phyloP scores from a whole-genome alignment of 495 filamentous ascomycete genomes.

The Physcia stellaris region DNA sequence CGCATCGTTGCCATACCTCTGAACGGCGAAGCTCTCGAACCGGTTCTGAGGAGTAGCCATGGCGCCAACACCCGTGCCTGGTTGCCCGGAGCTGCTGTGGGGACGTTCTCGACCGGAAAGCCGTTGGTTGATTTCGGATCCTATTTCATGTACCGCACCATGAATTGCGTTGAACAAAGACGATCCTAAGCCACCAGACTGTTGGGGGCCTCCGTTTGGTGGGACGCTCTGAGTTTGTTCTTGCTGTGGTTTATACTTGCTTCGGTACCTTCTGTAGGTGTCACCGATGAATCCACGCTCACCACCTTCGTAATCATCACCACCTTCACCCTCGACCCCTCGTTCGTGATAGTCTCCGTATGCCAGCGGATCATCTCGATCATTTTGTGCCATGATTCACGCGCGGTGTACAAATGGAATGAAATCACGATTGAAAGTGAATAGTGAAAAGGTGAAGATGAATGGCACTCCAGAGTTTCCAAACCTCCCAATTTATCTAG shows the following conservation, averaged over 20 bases:
- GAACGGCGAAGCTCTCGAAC: slow-evolving; percentile 71
- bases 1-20: slow-evolving; percentile 45
- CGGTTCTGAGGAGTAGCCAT: slow-evolving; percentile 43
- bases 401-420: too few species aligned
- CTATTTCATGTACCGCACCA: slow-evolving; percentile 34
- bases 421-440: too few species aligned
- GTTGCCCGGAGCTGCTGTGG: slow-evolving; percentile 35
- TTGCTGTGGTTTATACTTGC: slow-evolving; percentile 27
- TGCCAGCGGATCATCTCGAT: slow-evolving; percentile 35
- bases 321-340: slow-evolving; percentile 19
- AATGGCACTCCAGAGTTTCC: too few species aligned
- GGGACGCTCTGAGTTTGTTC: slow-evolving; percentile 3
- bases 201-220: not conserved
- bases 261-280: slow-evolving; percentile 35
- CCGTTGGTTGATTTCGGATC: slow-evolving; percentile 34
- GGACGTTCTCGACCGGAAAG: slow-evolving; percentile 23
- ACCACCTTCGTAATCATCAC: slow-evolving; percentile 21
- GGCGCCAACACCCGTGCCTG: slow-evolving; percentile 26
- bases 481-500: too few species aligned
- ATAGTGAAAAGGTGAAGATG: too few species aligned
- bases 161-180: slow-evolving; percentile 46
- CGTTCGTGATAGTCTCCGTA: slow-evolving; percentile 39
- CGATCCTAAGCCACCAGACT: slow-evolving; percentile 29
- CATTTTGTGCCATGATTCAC: slow-evolving; percentile 26
- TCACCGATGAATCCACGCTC: slow-evolving; percentile 41